Base-by-base conservation (phyloP, 208 protist genomes). In the Angomonas desouzai region DNA sequence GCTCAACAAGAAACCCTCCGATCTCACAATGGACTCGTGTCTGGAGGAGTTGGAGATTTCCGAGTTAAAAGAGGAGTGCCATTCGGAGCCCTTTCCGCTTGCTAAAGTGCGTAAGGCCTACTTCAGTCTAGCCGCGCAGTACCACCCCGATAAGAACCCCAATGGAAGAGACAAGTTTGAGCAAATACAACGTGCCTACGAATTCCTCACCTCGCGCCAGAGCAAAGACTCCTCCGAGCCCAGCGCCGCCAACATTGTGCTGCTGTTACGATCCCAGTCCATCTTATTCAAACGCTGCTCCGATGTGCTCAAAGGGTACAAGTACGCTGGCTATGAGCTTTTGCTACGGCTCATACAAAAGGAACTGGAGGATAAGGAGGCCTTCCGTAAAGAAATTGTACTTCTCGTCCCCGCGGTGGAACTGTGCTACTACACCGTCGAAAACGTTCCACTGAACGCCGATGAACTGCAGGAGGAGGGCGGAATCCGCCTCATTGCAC, bases 71-170 rank as follows among this genome's bases (percentile, higher is more conserved):
- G 57, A 28, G 34, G 23, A 28, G 9, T 29, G 13, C 20, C 33
- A 18, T 9, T 4, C 29, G 29, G 30, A 36, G 4, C 4, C 18
- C 10, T 23, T 43, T 11, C 38, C 81, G n/a, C 72, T 79, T 33
- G 67, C 69, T 58, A 62, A 83, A 55, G 77, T 98, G 20, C 89
- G 96, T 33, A 97, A 94, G 49, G 95, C 95, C 0, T 99, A 98
- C 78, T 97, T 96, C 62, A 80, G 77, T 34, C 68, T 98, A 11
- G 93, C 96, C 0, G 83, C 87, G 2, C 83, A 94, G 67, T 98
- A 92, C 70, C 96, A 99, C 79, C 97, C 97, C 20, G 97, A 99
- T 76, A 98, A 98, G 77, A 98, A 98, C 57, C 94, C 96, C 1
- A 88, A 98, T 27, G 91, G 94, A 6, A 64, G 92, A 20, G 94